Conservation (phyloP, 345 rosid species). For the Euphorbia pulcherrima region DNA sequence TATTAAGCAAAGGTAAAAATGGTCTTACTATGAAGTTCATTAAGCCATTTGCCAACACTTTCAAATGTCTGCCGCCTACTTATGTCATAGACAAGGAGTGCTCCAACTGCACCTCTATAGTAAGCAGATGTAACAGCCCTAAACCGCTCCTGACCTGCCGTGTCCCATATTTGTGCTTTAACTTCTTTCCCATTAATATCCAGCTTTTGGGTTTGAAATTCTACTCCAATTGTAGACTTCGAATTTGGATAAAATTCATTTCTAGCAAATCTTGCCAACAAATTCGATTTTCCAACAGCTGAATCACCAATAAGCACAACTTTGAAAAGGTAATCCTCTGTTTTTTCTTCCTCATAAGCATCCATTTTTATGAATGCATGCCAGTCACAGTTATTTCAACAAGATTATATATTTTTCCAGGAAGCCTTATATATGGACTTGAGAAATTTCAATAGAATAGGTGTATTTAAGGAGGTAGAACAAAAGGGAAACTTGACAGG, state of each 20-base stretch:
- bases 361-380: slow-evolving; percentile 74
- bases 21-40: slow-evolving; percentile 90
- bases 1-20: background rate
- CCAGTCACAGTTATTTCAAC: slow-evolving; percentile 19
- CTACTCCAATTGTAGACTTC: slow-evolving; percentile 96
- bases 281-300: slow-evolving; percentile 95
- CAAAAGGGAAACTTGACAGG: slow-evolving; percentile 40
- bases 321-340: slow-evolving; percentile 93
- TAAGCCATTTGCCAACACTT: slow-evolving; percentile 90
- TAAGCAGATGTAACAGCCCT: slow-evolving; percentile 97
- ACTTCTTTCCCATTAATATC: slow-evolving; percentile 84
- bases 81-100: slow-evolving; percentile 90
- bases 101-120: slow-evolving; percentile 97
- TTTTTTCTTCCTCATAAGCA: slow-evolving; percentile 64
- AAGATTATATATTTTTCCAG: slow-evolving; percentile 12
- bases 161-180: slow-evolving; percentile 98
- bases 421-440: slow-evolving; percentile 17
- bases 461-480: slow-evolving; percentile 28
- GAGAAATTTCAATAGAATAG: slow-evolving; percentile 21
- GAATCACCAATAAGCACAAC: slow-evolving; percentile 90
- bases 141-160: slow-evolving; percentile 98
- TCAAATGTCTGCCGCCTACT: slow-evolving; percentile 90
- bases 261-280: slow-evolving; percentile 96
- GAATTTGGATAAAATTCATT: slow-evolving; percentile 91
- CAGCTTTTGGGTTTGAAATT: slow-evolving; percentile 94